phyloP scores from a whole-genome alignment of 371 early-diverging fungal genomes.

The Batrachochytrium dendrobatidis region DNA sequence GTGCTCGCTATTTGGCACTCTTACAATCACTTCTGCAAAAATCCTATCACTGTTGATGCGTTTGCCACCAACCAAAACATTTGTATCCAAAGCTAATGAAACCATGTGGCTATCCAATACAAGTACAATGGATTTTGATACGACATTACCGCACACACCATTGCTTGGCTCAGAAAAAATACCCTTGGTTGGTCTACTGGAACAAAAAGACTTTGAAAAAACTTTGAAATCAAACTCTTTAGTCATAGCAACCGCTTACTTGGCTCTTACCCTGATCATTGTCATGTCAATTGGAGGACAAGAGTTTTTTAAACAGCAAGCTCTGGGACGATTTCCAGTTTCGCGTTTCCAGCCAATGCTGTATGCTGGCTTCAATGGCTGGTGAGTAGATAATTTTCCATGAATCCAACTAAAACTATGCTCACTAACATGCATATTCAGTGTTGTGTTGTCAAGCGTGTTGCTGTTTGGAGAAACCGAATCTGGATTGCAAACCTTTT shows the following conservation, averaged over 20 bases:
- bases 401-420: not conserved
- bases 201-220: not conserved
- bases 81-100: not conserved
- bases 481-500: not conserved
- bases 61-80: conserved; percentile 4
- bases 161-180: no score
- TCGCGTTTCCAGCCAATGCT: conserved; percentile 26
- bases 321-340: conserved; percentile 21
- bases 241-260: conserved; percentile 8
- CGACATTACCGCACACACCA: no score
- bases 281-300: conserved; percentile 15
- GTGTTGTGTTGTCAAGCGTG: conserved; percentile 20
- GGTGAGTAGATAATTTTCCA: conserved; percentile 1
- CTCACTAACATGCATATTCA: conserved; percentile 9
- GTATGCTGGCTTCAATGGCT: conserved; percentile 24
- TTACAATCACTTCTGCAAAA: conserved; percentile 24
- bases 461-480: conserved; percentile 24
- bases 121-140: not conserved
- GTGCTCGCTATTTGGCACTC: conserved; percentile 28
- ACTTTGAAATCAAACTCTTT: not conserved
- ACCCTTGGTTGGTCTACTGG: conserved; percentile 9
- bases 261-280: conserved; percentile 14
- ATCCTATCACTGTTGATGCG: conserved; percentile 19
- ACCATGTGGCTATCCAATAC: not conserved
- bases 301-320: conserved; percentile 34